phyloP scores from a whole-genome alignment of 495 filamentous ascomycete genomes.

The Oleoguttula mirabilis region DNA sequence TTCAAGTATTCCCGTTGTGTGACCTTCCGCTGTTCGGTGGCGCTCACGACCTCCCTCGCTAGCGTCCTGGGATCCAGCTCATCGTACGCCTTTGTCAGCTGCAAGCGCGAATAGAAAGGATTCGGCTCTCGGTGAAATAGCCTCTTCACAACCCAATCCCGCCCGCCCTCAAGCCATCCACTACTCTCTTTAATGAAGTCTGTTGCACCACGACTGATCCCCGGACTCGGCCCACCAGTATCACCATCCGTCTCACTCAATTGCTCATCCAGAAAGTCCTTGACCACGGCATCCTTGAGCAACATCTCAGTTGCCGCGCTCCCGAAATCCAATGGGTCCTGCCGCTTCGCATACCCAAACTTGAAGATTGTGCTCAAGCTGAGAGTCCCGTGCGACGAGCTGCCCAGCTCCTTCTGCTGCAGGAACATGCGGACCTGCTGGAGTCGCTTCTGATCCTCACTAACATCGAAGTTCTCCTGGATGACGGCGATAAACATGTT shows the following conservation, averaged over 20 bases:
- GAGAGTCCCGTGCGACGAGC: conserved; percentile 45
- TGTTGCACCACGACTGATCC: background rate
- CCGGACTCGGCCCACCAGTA: background rate
- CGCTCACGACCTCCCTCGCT: conserved; percentile 79
- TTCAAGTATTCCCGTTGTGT: conserved; percentile 83
- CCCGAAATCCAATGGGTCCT: conserved; percentile 79
- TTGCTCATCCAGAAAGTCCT: conserved; percentile 82
- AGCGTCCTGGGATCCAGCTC: conserved; percentile 72
- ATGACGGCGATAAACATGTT: conserved; percentile 99
- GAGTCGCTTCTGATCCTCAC: conserved; percentile 93
- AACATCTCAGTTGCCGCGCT: conserved; percentile 87
- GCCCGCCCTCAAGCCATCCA: conserved; percentile 1
- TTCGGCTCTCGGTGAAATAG: conserved; percentile 58
- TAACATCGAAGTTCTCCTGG: conserved; percentile 99
- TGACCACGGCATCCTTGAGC: conserved; percentile 85
- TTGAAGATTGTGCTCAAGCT: conserved; percentile 81
- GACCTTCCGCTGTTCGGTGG: conserved; percentile 65
- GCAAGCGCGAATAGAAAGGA: conserved; percentile 80
- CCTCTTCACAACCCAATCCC: conserved; percentile 8
- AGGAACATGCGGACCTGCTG: conserved; percentile 92
- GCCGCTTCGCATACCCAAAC: conserved; percentile 54
- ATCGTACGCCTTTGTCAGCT: conserved; percentile 60
- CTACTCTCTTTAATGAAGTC: conserved; percentile 6
- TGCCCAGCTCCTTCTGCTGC: conserved; percentile 75
- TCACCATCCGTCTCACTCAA: conserved; percentile 1